Evolutionary conservation across 164 flowering plant genomes (phyloP), one percentile per base, ranked within the genome.

Genomic region (Chimonanthus salicifolius): DNA sequence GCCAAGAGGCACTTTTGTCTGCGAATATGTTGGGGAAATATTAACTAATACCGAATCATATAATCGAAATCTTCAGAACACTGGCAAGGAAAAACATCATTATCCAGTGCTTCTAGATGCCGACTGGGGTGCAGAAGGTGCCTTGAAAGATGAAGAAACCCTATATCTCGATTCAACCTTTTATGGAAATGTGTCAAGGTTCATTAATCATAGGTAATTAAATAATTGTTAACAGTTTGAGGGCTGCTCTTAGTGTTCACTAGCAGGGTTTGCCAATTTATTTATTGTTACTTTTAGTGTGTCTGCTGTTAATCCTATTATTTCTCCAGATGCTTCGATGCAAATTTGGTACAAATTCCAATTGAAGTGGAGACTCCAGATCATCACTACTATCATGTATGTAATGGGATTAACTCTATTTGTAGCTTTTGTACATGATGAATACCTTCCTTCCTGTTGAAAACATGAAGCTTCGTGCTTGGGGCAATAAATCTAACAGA

Each of bases 1-100:
- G 62, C 97, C 97, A 15, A 88, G 84, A 86, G 99, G 99, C 47
- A 79, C 97, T 11, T 94, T 94, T 85, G 90, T 94, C 2, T 94
- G 97, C 79, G 99, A 94, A 75, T 95, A 86, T 85, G 92, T 88
- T 79, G 99, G 99, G 62, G 99, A 95, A 82, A 82, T 95, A 64
- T 77, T 95, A 21, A 95, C 94, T 62, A 82, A 65, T 74, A 70
- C 70, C 1, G 99, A 95, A 78, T 82, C 88, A 33, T 77, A 78
- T 72, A 79, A 82, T 46, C 83, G 97, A 74, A 87, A 78, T 67
- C 46, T 47, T 47, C 69, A 71, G 72, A 81, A 77, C 63, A 69
- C 72, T 48, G 75, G 82, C 3, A 74, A 75, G 70, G 81, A 79
- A 69, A 81, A 71, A 70, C 85, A 80, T 74, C 67, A 80, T 3